Evolutionary conservation across 352 stramenopile genomes (phyloP).

Genomic region (Pythium monospermum): DNA sequence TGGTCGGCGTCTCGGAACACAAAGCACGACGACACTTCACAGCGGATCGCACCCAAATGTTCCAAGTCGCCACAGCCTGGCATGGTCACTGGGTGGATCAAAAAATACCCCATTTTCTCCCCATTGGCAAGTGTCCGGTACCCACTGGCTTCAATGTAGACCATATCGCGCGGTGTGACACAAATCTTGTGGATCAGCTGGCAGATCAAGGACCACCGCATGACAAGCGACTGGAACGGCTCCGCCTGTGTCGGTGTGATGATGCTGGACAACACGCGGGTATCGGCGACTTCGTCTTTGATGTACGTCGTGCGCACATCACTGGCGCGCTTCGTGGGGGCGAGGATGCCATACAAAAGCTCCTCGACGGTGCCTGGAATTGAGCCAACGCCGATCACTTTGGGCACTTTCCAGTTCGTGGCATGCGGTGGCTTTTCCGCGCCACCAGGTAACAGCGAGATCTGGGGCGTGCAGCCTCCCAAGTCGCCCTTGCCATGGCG

Average conservation of each 20-base stretch:
- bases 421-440: constrained; percentile 32
- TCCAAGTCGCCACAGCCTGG: constrained; percentile 12
- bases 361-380: constrained; percentile 47
- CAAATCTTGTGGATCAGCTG: constrained; percentile 10
- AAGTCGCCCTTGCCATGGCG: constrained; percentile 1
- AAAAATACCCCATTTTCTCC: constrained; percentile 12
- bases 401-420: constrained; percentile 12
- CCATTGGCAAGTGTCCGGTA: not conserved
- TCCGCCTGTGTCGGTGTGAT: constrained; percentile 24
- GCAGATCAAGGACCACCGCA: constrained; percentile 19
- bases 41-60: constrained; percentile 28
- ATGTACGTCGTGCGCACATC: constrained; percentile 27
- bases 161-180: constrained; percentile 10
- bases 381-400: constrained; percentile 23
- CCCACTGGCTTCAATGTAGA: constrained; percentile 14
- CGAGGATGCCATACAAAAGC: constrained; percentile 46
- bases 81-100: constrained; percentile 12
- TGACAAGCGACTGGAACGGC: constrained; percentile 15
- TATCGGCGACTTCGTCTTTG: constrained; percentile 14
- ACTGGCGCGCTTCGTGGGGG: constrained; percentile 28
- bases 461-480: constrained; percentile 3
- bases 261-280: constrained; percentile 36
- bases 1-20: constrained; percentile 13
- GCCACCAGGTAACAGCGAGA: constrained; percentile 12
- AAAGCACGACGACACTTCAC: constrained; percentile 32